Conservation (phyloP, 2,329 filamentous ascomycete genomes). For the Paraphoma chrysanthemicola region DNA sequence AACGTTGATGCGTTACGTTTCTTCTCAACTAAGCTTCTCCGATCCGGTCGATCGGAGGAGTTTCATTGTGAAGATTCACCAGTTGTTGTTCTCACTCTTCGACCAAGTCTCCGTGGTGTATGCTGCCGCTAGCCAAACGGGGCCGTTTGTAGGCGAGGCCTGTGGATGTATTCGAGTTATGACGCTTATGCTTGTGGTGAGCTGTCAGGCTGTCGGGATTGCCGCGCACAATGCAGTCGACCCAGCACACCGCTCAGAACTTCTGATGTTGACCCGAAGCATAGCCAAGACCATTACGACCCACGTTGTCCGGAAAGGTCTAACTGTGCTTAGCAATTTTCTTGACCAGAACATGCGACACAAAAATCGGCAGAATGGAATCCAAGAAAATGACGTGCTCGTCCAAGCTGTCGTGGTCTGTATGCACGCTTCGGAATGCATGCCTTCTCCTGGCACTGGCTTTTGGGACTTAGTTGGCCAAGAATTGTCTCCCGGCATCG, state of each 20-base stretch:
- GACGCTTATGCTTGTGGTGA: constrained; percentile 38
- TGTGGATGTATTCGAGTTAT: constrained; percentile 22
- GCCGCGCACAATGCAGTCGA: constrained; percentile 34
- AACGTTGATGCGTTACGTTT: constrained; percentile 58
- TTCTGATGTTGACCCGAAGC: constrained; percentile 40
- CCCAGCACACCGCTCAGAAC: constrained; percentile 13
- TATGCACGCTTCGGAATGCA: constrained; percentile 50
- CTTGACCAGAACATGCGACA: constrained; percentile 54
- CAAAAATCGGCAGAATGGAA: constrained; percentile 55
- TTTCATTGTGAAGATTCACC: constrained; percentile 53
- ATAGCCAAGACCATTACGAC: constrained; percentile 48
- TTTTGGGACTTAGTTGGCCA: constrained; percentile 56
- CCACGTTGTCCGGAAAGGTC: constrained; percentile 41
- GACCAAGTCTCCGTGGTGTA: constrained; percentile 26
- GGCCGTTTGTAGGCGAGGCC: neutral
- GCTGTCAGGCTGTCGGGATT: constrained; percentile 40
- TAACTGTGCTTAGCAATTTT: constrained; percentile 50
- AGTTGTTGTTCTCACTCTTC: constrained; percentile 40
- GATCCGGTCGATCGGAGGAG: constrained; percentile 61
- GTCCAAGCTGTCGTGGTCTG: constrained; percentile 58
- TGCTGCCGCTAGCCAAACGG: neutral
- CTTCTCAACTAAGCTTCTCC: constrained; percentile 58
- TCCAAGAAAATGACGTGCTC: constrained; percentile 52
- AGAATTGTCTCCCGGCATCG: constrained; percentile 31
- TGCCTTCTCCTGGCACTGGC: constrained; percentile 31